Evolutionary conservation across 192 early-diverging fungal genomes (phyloP), one percentile per base, ranked within the genome.

Genomic region (Coemansia sp.): DNA sequence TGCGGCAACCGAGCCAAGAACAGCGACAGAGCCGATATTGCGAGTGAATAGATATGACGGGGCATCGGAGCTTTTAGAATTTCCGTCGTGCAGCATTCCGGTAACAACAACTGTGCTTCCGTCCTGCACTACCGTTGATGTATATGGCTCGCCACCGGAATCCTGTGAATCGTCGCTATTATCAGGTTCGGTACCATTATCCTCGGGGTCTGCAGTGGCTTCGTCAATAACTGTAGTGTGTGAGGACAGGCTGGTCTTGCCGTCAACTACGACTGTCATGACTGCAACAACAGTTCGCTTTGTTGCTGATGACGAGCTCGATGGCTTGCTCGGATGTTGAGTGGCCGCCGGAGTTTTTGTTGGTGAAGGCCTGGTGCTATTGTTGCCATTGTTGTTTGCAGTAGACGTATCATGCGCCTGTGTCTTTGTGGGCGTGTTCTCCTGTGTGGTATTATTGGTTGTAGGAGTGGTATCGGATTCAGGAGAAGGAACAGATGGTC

Each of bases 211-310:
- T 0, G 45, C 53, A 11, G 17, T 52, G 19, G 38, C 38, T 17
- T 23, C 17, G 39, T 66, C 64, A 19, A 55, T 24, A 13, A 66
- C 59, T 2, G 50, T 56, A 8, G 73, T 76, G 11, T 59, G 40
- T 24, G 67, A 52, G 0, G 73, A 76, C 10, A 69, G 39, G 33
- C 47, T 44, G 4, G 53, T 47, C 25, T 59, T 38, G 15, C 73
- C 67, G 30, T 64, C 58, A n/a, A 76, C 73, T 18, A 69, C 56
- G 17, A 69, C 73, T 1, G 73, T 76, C 10, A 58, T 54, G 7
- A 76, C 48, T 9, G 59, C 56, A 25, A 76, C 49, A n/a, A 76
- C 73, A 0, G 73, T 76, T 23, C 62, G 63, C 14, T 47, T 77
- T 30, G 55, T 57, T 30, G 54, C 41, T 30, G 61, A 41, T 0